Conservation (phyloP, 176 grass and related monocot genomes). For the Phoenix dactylifera region DNA sequence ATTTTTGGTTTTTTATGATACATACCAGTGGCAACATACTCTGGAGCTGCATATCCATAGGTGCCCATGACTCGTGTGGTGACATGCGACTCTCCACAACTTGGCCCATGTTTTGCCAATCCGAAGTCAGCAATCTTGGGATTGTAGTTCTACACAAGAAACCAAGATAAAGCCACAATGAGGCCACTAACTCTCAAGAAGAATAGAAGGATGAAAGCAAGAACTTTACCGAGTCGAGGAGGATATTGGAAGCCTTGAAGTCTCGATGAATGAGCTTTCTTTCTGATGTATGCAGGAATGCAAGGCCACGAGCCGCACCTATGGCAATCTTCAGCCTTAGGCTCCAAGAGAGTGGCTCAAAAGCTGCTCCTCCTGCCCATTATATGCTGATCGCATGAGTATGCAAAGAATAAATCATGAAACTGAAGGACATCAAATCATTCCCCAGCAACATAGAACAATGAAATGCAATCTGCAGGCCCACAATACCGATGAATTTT, state of each 20-base stretch:
- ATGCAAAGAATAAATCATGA: too few relatives aligned
- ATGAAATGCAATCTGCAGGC: too few relatives aligned
- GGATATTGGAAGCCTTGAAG: conserved; percentile 86
- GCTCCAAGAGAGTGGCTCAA: conserved; percentile 63
- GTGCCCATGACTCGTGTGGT: conserved; percentile 90
- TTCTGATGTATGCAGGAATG: conserved; percentile 78
- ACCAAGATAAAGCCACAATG: neutral
- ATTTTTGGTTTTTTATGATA: neutral
- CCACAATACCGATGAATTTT: too few relatives aligned
- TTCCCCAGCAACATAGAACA: too few relatives aligned
- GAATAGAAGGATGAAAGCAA: neutral
- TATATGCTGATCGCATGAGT: neutral
- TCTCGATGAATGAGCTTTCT: conserved; percentile 81
- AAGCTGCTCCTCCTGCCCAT: conserved; percentile 41
- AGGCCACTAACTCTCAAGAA: neutral
- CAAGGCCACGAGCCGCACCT: conserved; percentile 81
- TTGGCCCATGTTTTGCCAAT: conserved; percentile 76
- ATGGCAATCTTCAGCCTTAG: conserved; percentile 85
- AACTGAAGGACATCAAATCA: too few relatives aligned
- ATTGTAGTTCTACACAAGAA: conserved; percentile 46
- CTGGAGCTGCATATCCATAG: conserved; percentile 76
- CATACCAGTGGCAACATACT: conserved; percentile 80
- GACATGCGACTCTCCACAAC: conserved; percentile 62
- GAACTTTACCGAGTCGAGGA: conserved; percentile 59
- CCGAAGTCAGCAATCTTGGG: conserved; percentile 84